Percentiles rank a stretch among this genome's conserved stretches.
Evolutionary conservation across 2,329 filamentous ascomycete genomes (phyloP).

Genomic region (Orbilia brochopaga): DNA sequence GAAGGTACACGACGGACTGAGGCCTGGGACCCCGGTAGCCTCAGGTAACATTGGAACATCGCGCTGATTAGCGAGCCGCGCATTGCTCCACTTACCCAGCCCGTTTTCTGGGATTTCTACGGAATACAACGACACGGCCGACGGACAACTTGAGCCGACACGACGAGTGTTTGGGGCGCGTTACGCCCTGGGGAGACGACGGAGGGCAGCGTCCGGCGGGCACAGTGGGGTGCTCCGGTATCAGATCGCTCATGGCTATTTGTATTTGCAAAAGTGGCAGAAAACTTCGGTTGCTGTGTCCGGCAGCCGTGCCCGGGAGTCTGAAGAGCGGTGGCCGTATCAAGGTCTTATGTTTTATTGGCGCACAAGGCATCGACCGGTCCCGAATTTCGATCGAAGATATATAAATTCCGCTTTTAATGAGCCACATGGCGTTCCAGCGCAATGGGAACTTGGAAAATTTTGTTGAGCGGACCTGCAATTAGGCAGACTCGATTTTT

Average conservation of each 20-base stretch:
- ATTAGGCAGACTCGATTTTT: conserved; percentile 13
- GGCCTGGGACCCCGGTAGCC: conserved; percentile 1
- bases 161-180: neutral
- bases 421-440: conserved; percentile 47
- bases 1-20: conserved; percentile 14
- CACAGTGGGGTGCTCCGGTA: too few species aligned
- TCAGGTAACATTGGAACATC: conserved; percentile 14
- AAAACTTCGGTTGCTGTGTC: conserved; percentile 24
- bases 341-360: neutral
- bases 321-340: neutral
- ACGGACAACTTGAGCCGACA: neutral
- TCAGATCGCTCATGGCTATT: too few species aligned
- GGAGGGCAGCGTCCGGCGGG: neutral
- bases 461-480: neutral
- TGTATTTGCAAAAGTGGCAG: conserved; percentile 20
- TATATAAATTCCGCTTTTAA: conserved; percentile 38
- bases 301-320: neutral
- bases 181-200: neutral
- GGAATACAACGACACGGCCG: conserved; percentile 15
- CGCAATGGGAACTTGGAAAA: conserved; percentile 28
- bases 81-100: conserved; percentile 22
- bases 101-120: conserved; percentile 24
- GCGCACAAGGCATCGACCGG: conserved; percentile 34
- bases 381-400: conserved; percentile 46
- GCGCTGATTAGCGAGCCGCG: conserved; percentile 48